Base-by-base conservation (phyloP, 176 grass and related monocot species). In the Cocos nucifera region DNA sequence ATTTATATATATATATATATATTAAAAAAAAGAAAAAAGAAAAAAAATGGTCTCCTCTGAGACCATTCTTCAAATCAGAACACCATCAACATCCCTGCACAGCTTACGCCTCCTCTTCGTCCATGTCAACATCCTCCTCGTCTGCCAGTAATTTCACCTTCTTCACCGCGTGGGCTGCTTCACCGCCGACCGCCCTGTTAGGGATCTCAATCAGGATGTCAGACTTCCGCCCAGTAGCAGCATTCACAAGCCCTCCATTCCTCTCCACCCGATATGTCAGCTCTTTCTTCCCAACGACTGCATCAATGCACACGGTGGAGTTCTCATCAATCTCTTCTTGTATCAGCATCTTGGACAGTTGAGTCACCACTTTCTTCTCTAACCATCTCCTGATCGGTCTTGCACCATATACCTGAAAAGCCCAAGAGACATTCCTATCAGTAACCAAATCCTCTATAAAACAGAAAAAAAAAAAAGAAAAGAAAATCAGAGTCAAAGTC, bases 271-370 rank as follows among this genome's bases (percentile, higher is more conserved):
- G 44, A 71, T 95, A 86, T 6, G 66, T 67, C 61, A 96, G 66
- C 17, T 82, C 83, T 9, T 87, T 80, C 58, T 80, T 82, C 57
- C 69, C 74, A 3, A 57, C 16, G 4, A 53, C 76, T 15, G 83
- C 77, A 22, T 87, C 86, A 14, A 95, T 82, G 67, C 77, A 84
- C 54, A 95, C 86, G 0, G 83, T 86, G 18, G 77, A 81, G 70
- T 89, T 89, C 53, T 95, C 90, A 22, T 89, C 83, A 6, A 95
- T 95, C 70, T 95, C 90, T 49, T 86, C 90, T 25, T 71, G 75
- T 62, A 95, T 95, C 59, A 95, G 55, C 90, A 89, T 89, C 77
- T 83, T 95, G 51, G 86, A 95, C 32, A 95, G 59, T 30, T 95
- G 77, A 1, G 82, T 89, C 56, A 95, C 86, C 14, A 95, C 79